These are phyloP conservation scores for Ambrosia artemisiifolia DNA, from an alignment of 129 eudicot genomes.

Conservation along the genomic window DNA sequence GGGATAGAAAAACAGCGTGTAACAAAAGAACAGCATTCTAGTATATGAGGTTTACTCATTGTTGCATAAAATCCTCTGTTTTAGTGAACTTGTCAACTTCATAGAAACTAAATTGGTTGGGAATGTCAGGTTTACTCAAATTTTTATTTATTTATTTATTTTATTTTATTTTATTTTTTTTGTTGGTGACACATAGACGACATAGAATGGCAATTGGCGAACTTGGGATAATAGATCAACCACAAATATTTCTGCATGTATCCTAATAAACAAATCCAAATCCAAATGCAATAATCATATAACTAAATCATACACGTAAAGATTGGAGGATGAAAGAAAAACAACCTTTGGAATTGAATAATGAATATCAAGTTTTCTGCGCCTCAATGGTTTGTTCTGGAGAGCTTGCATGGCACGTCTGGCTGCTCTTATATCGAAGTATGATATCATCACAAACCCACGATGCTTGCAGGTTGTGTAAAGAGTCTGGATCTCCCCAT, in stretches of 20 bases:
- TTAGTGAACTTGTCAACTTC: too few relatives aligned
- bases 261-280: not conserved
- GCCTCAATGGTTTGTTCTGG: slow-evolving; percentile 68
- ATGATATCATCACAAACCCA: slow-evolving; percentile 95
- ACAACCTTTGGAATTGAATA: slow-evolving; percentile 84
- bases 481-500: slow-evolving; percentile 80
- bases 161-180: too few relatives aligned
- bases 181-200: not conserved
- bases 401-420: slow-evolving; percentile 87
- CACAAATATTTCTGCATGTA: not conserved
- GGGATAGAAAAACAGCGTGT: not conserved
- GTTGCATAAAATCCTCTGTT: too few relatives aligned
- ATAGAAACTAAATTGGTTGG: too few relatives aligned
- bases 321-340: not conserved
- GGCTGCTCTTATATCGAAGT: slow-evolving; percentile 90
- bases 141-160: too few relatives aligned
- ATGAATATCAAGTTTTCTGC: slow-evolving; percentile 82
- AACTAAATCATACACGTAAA: slow-evolving; percentile 11
- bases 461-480: slow-evolving; percentile 92
- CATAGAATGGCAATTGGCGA: not conserved
- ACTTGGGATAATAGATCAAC: not conserved
- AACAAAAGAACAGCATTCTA: not conserved
- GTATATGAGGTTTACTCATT: not conserved
- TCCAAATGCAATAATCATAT: not conserved
- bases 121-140: too few relatives aligned